Evolutionary conservation across 257 asterid species (phyloP), one percentile per base, ranked within the genome.

Genomic region (Salvia splendens): DNA sequence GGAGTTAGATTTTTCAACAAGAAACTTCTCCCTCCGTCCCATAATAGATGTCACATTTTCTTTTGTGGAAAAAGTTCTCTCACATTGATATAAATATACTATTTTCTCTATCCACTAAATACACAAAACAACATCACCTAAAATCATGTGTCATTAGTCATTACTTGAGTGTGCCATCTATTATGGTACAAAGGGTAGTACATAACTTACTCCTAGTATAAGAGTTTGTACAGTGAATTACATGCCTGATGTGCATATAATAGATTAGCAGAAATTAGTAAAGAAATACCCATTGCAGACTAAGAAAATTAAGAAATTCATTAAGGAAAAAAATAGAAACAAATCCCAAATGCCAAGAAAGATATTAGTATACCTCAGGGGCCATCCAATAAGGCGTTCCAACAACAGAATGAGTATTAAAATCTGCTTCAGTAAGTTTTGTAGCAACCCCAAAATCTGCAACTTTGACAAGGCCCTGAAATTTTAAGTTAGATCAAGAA

Each of bases 381-480:
- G 99, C 97, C 99, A 94, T 94, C 99, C 99, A 94, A 71, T 94
- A 94, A 54, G 99, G 99, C 8, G 99, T 94, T 73, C 99, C 99
- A 80, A 88, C 99, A 78, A 94, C 99, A 61, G 97, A 85, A 80
- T 91, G 96, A 12, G 99, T 87, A 69, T 91, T 94, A 51, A 79
- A 89, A 84, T 91, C 95, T 61, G 96, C 97, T 75, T 91, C 99
- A 6, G 92, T 91, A 58, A 94, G 85, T 77, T 94, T 94, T 50
- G 97, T 91, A 38, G 99, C 99, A 69, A 94, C 99, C 66, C 99
- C 99, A 61, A 94, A 94, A 81, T 94, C 99, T 70, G 99, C 97
- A 73, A 94, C 97, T 78, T 94, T 94, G 81, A 94, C 99, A 74
- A 94, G 95, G 80, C 99, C 99, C 97, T 93, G 91, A 78, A 85